phyloP scores from a whole-genome alignment of 257 asterid genomes.

The Solanum tarijense region DNA sequence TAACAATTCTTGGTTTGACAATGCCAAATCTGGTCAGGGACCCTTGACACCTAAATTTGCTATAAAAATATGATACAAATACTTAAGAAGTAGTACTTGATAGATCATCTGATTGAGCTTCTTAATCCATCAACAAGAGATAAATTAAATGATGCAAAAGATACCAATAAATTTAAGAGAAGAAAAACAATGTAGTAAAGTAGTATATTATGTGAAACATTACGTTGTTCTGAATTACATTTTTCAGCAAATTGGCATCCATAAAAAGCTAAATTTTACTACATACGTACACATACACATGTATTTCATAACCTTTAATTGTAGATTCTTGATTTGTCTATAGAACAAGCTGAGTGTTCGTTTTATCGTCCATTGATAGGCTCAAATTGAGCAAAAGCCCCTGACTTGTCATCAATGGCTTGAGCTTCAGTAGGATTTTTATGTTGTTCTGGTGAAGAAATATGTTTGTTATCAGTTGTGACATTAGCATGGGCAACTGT shows the following conservation, averaged over 20 bases:
- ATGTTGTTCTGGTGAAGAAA: not conserved
- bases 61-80: not conserved
- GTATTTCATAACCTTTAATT: not conserved
- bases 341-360: not conserved
- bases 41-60: not conserved
- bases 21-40: not conserved
- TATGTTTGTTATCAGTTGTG: not conserved
- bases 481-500: not conserved
- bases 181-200: not conserved
- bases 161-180: not conserved
- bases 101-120: not conserved
- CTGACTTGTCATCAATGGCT: slow-evolving; percentile 42
- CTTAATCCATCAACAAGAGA: not conserved
- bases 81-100: not conserved
- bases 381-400: slow-evolving; percentile 50
- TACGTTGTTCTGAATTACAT: not conserved
- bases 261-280: not conserved
- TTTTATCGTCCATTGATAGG: slow-evolving; percentile 39
- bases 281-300: not conserved
- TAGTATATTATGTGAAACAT: not conserved
- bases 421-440: slow-evolving; percentile 6
- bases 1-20: not conserved
- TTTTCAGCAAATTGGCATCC: not conserved
- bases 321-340: not conserved
- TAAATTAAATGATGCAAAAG: not conserved